Conservation (phyloP, 257 asterid species). For the Solanum microdontum region DNA sequence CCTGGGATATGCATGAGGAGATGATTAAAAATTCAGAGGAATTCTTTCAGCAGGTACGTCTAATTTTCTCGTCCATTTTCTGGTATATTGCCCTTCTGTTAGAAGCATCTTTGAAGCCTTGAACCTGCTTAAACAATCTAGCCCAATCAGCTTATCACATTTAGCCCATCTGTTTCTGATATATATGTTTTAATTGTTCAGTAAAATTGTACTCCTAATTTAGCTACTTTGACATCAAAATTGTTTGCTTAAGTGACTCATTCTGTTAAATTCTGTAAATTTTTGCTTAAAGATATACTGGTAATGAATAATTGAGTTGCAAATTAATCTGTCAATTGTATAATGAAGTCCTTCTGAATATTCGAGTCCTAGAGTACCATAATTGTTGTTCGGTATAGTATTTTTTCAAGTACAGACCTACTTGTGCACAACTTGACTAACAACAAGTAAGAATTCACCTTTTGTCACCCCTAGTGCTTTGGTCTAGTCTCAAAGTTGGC, state of each 20-base stretch:
- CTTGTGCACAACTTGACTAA: not conserved
- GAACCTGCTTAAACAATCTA: not conserved
- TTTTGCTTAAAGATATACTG: not conserved
- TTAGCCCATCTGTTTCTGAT: not conserved
- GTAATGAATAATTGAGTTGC: not conserved
- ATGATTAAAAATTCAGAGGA: slow-evolving; percentile 86
- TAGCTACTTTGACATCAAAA: not conserved
- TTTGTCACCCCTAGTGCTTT: not conserved
- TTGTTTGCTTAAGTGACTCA: not conserved
- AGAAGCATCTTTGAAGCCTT: not conserved
- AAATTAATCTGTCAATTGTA: not conserved
- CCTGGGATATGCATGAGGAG: slow-evolving; percentile 98
- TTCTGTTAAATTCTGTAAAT: not conserved
- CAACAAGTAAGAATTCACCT: not conserved
- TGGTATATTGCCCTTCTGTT: not conserved
- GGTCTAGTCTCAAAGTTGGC: not conserved
- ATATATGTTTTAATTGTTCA: not conserved
- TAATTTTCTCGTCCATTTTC: not conserved
- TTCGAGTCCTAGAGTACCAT: not conserved
- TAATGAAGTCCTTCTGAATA: not conserved
- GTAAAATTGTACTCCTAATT: not conserved
- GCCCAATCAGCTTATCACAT: not conserved
- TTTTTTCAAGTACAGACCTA: not conserved
- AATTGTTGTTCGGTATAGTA: not conserved
- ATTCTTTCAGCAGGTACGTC: slow-evolving; percentile 60